These are phyloP conservation scores for Wallacemonas sp. DNA, from an alignment of 208 protist genomes.

Conservation along the genomic window DNA sequence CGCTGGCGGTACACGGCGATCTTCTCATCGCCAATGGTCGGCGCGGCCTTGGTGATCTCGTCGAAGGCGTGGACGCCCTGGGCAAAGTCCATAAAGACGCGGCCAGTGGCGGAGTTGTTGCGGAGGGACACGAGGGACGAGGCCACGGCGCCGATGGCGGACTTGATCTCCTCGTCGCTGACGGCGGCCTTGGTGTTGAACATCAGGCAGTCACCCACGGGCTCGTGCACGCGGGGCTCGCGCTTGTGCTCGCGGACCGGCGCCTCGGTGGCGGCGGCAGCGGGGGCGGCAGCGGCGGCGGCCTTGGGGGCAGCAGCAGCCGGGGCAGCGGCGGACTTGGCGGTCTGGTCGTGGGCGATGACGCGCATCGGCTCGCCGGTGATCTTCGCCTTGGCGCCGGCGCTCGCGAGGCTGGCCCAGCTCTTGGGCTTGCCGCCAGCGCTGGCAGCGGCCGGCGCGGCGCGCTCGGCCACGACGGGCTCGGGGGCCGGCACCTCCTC, in stretches of 20 bases:
- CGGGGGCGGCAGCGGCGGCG: conserved; percentile 15
- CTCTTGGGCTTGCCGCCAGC: conserved; percentile 51
- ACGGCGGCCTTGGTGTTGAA: conserved; percentile 74
- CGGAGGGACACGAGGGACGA: conserved; percentile 77
- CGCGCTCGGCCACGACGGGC: conserved; percentile 9
- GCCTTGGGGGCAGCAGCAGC: conserved; percentile 22
- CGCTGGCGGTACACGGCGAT: conserved; percentile 76
- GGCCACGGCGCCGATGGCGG: conserved; percentile 56
- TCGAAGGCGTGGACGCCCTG: conserved; percentile 64
- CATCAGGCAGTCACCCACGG: conserved; percentile 82
- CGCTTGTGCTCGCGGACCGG: conserved; percentile 24
- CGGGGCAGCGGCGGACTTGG: conserved; percentile 31
- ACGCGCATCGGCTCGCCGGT: conserved; percentile 42
- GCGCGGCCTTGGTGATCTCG: conserved; percentile 45
- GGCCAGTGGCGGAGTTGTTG: conserved; percentile 74
- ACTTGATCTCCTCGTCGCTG: conserved; percentile 82
- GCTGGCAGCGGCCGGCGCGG: conserved; percentile 15
- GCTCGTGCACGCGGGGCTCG: conserved; percentile 28
- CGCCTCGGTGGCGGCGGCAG: conserved; percentile 14
- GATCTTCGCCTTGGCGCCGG: conserved; percentile 31
- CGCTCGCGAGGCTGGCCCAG: conserved; percentile 63
- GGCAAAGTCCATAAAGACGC: conserved; percentile 89
- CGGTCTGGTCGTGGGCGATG: conserved; percentile 30
- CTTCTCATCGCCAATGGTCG: conserved; percentile 51
- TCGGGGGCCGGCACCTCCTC: conserved; percentile 10